A percentile compares a stretch with the other conserved stretches of the same genome.
Conservation (phyloP, 345 rosid species). For the Eucalyptus rudis region DNA sequence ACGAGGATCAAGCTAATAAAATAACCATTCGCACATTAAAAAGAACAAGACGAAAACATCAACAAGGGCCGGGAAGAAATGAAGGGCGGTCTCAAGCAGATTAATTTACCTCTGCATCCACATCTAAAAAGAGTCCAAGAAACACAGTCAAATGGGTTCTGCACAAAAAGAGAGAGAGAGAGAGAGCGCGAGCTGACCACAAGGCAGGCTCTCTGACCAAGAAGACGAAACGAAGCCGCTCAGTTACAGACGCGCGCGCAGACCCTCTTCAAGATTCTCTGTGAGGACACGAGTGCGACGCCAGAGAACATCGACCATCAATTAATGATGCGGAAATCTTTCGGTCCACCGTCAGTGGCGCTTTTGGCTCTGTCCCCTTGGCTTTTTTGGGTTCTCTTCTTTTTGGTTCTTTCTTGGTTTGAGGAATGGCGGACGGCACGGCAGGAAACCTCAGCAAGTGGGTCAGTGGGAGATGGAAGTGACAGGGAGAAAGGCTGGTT, state of each 20-base stretch:
- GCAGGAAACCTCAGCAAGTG: not conserved
- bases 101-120: not conserved
- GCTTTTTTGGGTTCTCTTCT: not conserved
- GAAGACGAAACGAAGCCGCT: not conserved
- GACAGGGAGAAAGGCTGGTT: not conserved
- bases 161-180: not conserved
- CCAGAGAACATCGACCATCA: not conserved
- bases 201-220: not conserved
- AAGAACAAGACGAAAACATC: not conserved
- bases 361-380: not conserved
- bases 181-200: not conserved
- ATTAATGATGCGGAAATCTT: not conserved
- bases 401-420: not conserved
- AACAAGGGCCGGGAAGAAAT: not conserved
- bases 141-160: not conserved
- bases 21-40: not conserved
- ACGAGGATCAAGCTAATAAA: not conserved
- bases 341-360: not conserved
- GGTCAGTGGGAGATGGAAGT: not conserved
- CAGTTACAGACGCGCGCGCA: not conserved
- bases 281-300: not conserved
- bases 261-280: not conserved
- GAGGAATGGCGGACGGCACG: not conserved
- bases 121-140: not conserved
- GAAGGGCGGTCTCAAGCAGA: not conserved